Evolutionary conservation across 2,329 filamentous ascomycete genomes (phyloP), one percentile per base, ranked within the genome.

Genomic region (Fusarium drepaniforme): DNA sequence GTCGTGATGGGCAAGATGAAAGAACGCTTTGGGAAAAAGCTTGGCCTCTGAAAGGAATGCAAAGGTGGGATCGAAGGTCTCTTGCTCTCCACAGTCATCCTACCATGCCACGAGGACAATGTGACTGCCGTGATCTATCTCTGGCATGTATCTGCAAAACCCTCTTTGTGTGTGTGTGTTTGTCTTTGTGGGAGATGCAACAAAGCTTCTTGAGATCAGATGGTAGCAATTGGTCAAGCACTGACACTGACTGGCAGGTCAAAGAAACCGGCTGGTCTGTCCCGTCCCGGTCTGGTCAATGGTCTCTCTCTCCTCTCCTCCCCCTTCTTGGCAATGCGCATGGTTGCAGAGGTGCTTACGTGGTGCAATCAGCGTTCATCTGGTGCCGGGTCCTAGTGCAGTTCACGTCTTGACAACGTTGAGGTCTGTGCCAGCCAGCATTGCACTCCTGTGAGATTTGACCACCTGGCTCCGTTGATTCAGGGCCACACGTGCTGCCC

Each of bases 341-440:
- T 74, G 69, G 72, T 66, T 61, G 65, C n/a, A 38, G 49, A 66
- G 56, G 56, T 71, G 70, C 74, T 69, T 60, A 70, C 68, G 70
- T 75, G 68, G 67, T 67, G 65, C 68, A 60, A 46, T 67, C 65
- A 67, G 37, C 56, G 15, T 56, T 64, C 56, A 69, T 62, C 58
- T 42, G 51, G 61, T 58, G 23, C 33, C 63, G 63, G 23, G 28
- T 64, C 68, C 38, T 68, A 18, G 61, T 64, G 66, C 59, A 40
- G 56, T 69, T 72, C 69, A 64, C 66, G 65, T 37, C 68, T 73
- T 71, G 70, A 66, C 66, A 35, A 66, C 58, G 25, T 51, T 58
- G 37, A 23, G 28, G n/a, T 25, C 51, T 35, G 25, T 44, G 51
- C 37, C 51, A 62, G 40, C 63, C 58, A 53, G 66, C 46, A 58